phyloP scores from a whole-genome alignment of 371 early-diverging fungal species.

The Batrachochytrium dendrobatidis region DNA sequence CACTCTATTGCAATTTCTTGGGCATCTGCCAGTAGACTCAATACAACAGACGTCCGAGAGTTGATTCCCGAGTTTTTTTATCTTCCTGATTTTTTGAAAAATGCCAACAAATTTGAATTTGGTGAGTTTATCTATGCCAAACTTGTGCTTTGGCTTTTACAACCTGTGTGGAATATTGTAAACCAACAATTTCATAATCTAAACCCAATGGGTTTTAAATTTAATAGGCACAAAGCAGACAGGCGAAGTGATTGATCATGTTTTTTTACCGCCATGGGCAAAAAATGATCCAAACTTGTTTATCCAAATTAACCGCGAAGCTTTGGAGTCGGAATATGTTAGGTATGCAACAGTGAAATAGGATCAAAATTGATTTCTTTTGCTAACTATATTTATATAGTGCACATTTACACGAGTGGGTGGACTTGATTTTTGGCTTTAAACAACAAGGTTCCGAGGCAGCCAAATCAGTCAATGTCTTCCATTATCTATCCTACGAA shows the following conservation, averaged over 20 bases:
- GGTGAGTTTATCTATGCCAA: slow-evolving; percentile 16
- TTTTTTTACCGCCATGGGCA: slow-evolving; percentile 81
- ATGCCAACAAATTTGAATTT: slow-evolving; percentile 29
- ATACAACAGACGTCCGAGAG: slow-evolving; percentile 30
- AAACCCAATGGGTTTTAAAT: too few species aligned
- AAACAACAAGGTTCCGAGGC: slow-evolving; percentile 80
- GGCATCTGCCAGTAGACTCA: slow-evolving; percentile 22
- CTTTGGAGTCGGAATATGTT: slow-evolving; percentile 84
- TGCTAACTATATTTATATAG: slow-evolving; percentile 18
- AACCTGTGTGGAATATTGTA: too few species aligned
- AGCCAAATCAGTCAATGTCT: slow-evolving; percentile 71
- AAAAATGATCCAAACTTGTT: slow-evolving; percentile 69
- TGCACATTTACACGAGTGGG: slow-evolving; percentile 76
- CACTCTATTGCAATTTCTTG: slow-evolving; percentile 26
- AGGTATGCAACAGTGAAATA: slow-evolving; percentile 18
- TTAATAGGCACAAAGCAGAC: slow-evolving; percentile 52
- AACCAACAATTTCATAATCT: too few species aligned
- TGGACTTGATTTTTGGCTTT: slow-evolving; percentile 84
- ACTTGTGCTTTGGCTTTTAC: background rate
- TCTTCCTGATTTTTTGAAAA: slow-evolving; percentile 24
- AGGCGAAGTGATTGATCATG: slow-evolving; percentile 67
- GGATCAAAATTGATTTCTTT: background rate
- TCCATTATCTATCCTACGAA: slow-evolving; percentile 80
- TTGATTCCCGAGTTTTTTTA: slow-evolving; percentile 38
- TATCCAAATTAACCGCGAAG: slow-evolving; percentile 73